Conservation (phyloP, 768 basidiomycete species). For the Dentipellis sp. region DNA sequence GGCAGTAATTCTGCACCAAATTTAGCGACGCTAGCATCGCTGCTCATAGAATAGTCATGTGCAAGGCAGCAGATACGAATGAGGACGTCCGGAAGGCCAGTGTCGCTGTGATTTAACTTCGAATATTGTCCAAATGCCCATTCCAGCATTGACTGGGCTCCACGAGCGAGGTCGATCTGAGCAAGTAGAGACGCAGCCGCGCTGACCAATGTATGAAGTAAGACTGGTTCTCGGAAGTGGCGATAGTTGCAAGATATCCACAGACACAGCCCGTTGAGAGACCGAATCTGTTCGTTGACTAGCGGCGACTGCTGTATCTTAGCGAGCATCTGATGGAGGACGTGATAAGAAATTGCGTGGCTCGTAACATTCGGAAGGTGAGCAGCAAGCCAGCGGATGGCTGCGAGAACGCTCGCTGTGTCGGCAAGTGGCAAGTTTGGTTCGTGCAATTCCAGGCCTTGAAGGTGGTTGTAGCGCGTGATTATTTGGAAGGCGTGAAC, state of each 20-base stretch:
- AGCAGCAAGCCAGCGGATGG: constrained; percentile 51
- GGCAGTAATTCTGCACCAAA: constrained; percentile 40
- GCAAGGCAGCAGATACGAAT: constrained; percentile 58
- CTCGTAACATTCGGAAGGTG: constrained; percentile 32
- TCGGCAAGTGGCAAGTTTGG: constrained; percentile 60
- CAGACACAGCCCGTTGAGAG: constrained; percentile 63
- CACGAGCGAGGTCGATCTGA: constrained; percentile 56
- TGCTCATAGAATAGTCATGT: constrained; percentile 38
- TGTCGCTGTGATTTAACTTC: constrained; percentile 30
- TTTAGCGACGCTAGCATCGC: constrained; percentile 20
- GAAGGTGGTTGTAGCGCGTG: constrained; percentile 39
- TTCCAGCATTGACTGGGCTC: constrained; percentile 68
- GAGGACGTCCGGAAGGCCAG: constrained; percentile 54
- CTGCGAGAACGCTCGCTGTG: constrained; percentile 38
- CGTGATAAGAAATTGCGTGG: constrained; percentile 65
- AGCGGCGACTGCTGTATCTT: constrained; percentile 57
- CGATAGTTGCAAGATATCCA: constrained; percentile 56
- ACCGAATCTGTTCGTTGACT: constrained; percentile 75
- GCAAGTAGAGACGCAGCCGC: constrained; percentile 56
- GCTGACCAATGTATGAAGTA: constrained; percentile 62
- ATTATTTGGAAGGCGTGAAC: constrained; percentile 39
- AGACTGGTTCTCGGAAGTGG: constrained; percentile 44
- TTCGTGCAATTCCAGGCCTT: constrained; percentile 42
- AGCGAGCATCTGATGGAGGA: constrained; percentile 64
- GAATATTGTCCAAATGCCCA: constrained; percentile 62